A percentile compares a stretch with the other conserved stretches of the same genome.
Conservation (phyloP, 75 land plant species). For the Pinus albicaulis region DNA sequence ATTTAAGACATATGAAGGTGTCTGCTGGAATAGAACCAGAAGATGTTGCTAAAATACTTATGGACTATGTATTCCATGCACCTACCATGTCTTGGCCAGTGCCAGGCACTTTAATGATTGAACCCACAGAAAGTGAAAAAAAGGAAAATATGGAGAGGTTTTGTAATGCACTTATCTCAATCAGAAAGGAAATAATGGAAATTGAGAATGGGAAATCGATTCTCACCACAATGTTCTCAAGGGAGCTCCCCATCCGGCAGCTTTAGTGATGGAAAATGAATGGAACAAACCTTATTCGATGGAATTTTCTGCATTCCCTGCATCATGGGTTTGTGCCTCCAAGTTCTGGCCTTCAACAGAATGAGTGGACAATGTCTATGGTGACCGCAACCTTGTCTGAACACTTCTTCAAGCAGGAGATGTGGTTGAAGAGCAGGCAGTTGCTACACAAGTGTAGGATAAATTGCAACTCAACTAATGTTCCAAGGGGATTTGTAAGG, state of each 20-base stretch:
- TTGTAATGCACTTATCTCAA: too few relatives aligned
- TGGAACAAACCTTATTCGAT: constrained; percentile 93
- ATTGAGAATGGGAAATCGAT: too few relatives aligned
- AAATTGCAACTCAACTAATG: not conserved
- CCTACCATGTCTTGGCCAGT: too few relatives aligned
- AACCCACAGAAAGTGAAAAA: too few relatives aligned
- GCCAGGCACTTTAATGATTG: too few relatives aligned
- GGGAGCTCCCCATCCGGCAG: too few relatives aligned
- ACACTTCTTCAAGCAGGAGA: constrained; percentile 72
- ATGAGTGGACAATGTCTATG: constrained; percentile 97
- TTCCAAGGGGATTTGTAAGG: not conserved
- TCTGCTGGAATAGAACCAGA: constrained; percentile 97
- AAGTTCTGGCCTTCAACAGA: too few relatives aligned
- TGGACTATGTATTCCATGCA: constrained; percentile 98
- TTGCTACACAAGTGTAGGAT: constrained; percentile 40
- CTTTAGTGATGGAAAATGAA: constrained; percentile 75
- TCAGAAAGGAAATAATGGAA: too few relatives aligned
- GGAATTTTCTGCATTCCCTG: constrained; percentile 94
- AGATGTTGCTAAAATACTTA: constrained; percentile 98
- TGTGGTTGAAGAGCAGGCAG: constrained; percentile 73
- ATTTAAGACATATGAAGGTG: constrained; percentile 95
- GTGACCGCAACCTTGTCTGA: constrained; percentile 95
- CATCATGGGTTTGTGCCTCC: too few relatives aligned
- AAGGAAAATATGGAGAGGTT: too few relatives aligned
- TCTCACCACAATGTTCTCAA: too few relatives aligned